Conservation (phyloP, 768 basidiomycete genomes). For the Mycena floridula region DNA sequence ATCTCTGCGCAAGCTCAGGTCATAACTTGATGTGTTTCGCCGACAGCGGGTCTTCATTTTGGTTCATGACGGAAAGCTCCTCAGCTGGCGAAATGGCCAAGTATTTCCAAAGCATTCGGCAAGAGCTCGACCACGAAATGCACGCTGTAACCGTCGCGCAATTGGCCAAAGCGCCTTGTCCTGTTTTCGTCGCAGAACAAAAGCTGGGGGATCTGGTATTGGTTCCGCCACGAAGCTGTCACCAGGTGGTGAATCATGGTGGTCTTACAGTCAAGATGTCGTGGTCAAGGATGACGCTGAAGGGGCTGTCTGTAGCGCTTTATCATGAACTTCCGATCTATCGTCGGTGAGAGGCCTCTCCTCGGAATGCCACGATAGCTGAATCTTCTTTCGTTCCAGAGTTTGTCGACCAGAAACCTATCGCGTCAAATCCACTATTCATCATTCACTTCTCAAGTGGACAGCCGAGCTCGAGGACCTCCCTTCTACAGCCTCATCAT, state of each 20-base stretch:
- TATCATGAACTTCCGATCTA: conserved; percentile 77
- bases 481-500: not conserved
- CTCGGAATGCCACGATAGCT: not conserved
- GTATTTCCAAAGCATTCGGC: conserved; percentile 51
- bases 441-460: conserved; percentile 40
- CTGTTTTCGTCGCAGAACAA: conserved; percentile 68
- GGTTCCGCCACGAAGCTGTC: conserved; percentile 75
- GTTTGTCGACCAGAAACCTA: conserved; percentile 81
- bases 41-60: conserved; percentile 70
- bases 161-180: conserved; percentile 59
- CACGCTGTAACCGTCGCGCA: conserved; percentile 60
- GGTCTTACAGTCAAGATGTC: conserved; percentile 80
- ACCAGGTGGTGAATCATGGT: conserved; percentile 79
- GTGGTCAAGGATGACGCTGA: conserved; percentile 80
- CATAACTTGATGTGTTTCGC: conserved; percentile 87
- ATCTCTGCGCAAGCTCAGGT: conserved; percentile 77
- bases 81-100: conserved; percentile 46
- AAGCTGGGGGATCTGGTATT: conserved; percentile 72
- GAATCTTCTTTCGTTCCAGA: conserved; percentile 16
- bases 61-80: conserved; percentile 77
- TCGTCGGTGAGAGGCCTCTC: conserved; percentile 50
- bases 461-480: conserved; percentile 18
- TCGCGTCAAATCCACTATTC: conserved; percentile 61
- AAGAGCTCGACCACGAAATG: conserved; percentile 71
- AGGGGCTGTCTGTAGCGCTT: conserved; percentile 52